These are phyloP conservation scores for Trichoderma reesei DNA, from an alignment of 495 filamentous ascomycete genomes.

Conservation along the genomic window DNA sequence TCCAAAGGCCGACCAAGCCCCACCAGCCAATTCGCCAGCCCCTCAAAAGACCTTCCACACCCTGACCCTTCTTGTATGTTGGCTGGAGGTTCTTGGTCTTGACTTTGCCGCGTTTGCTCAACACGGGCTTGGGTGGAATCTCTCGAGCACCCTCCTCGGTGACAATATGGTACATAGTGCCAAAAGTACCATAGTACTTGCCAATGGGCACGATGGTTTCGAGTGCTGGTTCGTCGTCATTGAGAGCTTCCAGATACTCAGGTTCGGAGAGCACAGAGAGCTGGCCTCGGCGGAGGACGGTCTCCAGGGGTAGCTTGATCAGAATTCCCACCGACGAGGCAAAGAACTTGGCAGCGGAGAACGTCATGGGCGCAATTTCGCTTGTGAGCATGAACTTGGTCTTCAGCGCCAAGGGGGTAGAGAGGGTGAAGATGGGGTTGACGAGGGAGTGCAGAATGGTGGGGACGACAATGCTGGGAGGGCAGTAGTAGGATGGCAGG, in stretches of 20 bases:
- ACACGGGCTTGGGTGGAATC: constrained; percentile 25
- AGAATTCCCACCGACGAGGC: constrained; percentile 69
- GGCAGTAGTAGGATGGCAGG: constrained; percentile 68
- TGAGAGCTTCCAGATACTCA: constrained; percentile 31
- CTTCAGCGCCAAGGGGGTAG: constrained; percentile 72
- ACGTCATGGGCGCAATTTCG: constrained; percentile 66
- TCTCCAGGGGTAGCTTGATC: constrained; percentile 81
- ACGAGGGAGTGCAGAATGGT: constrained; percentile 81
- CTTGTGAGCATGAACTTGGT: constrained; percentile 71
- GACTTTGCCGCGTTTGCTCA: constrained; percentile 21
- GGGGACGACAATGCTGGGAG: constrained; percentile 58
- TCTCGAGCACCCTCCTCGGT: constrained; percentile 63
- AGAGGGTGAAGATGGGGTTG: constrained; percentile 67
- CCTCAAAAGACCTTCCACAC: constrained; percentile 73
- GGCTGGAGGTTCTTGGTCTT: constrained; percentile 32
- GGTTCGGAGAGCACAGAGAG: constrained; percentile 48
- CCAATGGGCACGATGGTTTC: constrained; percentile 67
- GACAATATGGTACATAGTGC: constrained; percentile 80
- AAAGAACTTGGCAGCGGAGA: constrained; percentile 68
- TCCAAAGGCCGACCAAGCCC: constrained; percentile 84
- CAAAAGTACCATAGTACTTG: constrained; percentile 68
- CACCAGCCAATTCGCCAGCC: constrained; percentile 96
- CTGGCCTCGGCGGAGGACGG: constrained; percentile 80
- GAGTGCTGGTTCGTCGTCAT: constrained; percentile 30
- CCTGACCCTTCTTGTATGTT: constrained; percentile 60